phyloP scores from a whole-genome alignment of 192 early-diverging fungal genomes.

The Funneliformis geosporum region DNA sequence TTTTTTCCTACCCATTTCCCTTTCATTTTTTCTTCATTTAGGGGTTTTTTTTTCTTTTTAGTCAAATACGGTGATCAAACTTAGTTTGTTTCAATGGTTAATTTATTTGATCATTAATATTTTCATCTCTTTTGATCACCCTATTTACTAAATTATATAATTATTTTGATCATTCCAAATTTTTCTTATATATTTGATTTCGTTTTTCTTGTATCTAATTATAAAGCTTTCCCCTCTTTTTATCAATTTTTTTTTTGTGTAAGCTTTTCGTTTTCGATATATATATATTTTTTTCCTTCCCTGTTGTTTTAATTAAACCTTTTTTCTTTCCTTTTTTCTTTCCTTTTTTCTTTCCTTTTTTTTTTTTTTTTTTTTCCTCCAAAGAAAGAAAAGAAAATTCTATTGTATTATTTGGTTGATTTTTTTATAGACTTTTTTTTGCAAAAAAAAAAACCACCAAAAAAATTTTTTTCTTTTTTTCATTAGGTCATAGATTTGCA shows the following conservation, averaged over 20 bases:
- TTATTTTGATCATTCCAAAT: constrained; percentile 16
- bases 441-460: background rate
- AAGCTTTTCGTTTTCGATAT: background rate
- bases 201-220: constrained; percentile 25
- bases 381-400: background rate
- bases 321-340: too few relatives aligned
- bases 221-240: background rate
- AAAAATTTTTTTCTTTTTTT: background rate
- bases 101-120: background rate
- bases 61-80: background rate
- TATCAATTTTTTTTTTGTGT: background rate
- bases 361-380: too few relatives aligned
- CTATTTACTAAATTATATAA: background rate
- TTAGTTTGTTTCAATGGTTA: background rate
- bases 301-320: constrained; percentile 3
- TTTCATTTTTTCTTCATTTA: background rate
- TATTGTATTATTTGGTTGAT: background rate
- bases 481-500: background rate
- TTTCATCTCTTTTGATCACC: background rate
- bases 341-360: too few relatives aligned
- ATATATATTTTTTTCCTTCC: constrained; percentile 16
- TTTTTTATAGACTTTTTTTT: background rate
- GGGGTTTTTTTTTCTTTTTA: background rate
- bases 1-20: constrained; percentile 4
- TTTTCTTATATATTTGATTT: constrained; percentile 3